These are phyloP conservation scores for Solanum verrucosum DNA, from an alignment of 257 asterid species.

Conservation along the genomic window DNA sequence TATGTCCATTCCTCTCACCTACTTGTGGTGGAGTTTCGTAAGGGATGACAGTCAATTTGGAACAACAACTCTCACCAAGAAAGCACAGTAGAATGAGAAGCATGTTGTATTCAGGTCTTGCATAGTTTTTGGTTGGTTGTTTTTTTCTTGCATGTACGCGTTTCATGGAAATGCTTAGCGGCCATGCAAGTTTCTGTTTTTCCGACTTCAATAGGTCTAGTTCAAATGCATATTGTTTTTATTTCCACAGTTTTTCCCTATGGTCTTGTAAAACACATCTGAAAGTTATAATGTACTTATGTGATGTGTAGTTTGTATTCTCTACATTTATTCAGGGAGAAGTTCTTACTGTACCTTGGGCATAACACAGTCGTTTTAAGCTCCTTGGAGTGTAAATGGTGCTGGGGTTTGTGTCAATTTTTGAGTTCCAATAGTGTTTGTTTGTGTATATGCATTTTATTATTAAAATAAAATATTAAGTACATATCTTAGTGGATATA, in stretches of 20 bases:
- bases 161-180: neutral
- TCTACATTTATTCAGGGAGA: neutral
- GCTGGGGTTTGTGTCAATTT: neutral
- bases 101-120: neutral
- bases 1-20: constrained; percentile 59
- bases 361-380: neutral
- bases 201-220: neutral
- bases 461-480: no score
- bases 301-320: neutral
- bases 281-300: neutral
- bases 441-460: neutral
- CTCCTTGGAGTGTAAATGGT: neutral
- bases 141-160: neutral
- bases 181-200: neutral
- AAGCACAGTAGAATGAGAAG: constrained; percentile 26
- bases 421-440: neutral
- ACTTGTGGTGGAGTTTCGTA: constrained; percentile 78
- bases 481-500: no score
- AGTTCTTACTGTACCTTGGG: neutral
- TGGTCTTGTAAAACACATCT: neutral
- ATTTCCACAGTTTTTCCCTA: neutral
- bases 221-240: neutral
- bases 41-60: constrained; percentile 67
- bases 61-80: constrained; percentile 49
- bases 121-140: neutral